phyloP scores from a whole-genome alignment of 495 filamentous ascomycete genomes.

The Melanomma pulvis-pyrius region DNA sequence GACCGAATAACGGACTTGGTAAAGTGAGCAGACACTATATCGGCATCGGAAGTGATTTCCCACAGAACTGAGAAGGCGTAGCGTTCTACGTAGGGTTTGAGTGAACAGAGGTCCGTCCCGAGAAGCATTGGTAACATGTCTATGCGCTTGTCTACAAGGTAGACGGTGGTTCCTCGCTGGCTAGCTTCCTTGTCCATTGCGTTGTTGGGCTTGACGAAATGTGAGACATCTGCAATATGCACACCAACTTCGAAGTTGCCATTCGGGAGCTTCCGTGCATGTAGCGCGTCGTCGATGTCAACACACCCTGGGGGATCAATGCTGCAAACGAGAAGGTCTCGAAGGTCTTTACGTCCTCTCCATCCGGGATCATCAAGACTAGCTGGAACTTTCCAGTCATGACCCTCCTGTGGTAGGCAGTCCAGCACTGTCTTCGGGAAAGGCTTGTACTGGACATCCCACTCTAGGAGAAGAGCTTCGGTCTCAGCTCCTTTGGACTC shows the following conservation, averaged over 20 bases:
- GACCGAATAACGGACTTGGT: conserved; percentile 98
- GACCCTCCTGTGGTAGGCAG: conserved; percentile 87
- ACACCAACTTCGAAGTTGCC: conserved; percentile 96
- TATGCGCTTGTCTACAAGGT: conserved; percentile 97
- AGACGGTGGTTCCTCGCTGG: conserved; percentile 92
- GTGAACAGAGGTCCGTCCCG: conserved; percentile 92
- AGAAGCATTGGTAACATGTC: conserved; percentile 97
- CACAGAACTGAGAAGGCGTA: conserved; percentile 95
- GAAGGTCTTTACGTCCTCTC: conserved; percentile 78
- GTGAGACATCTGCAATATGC: conserved; percentile 98
- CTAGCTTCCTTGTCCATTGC: conserved; percentile 96
- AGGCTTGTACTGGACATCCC: conserved; percentile 95
- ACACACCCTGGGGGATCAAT: conserved; percentile 96
- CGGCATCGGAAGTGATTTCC: conserved; percentile 84
- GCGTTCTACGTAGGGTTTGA: conserved; percentile 96
- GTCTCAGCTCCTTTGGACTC: conserved; percentile 96
- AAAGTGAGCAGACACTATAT: conserved; percentile 79
- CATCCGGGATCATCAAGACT: conserved; percentile 79
- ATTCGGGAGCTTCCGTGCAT: conserved; percentile 81
- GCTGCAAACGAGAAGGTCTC: conserved; percentile 88
- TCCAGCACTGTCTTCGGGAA: conserved; percentile 95
- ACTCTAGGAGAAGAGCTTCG: conserved; percentile 90
- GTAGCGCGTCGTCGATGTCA: conserved; percentile 97
- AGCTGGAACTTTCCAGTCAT: conserved; percentile 87
- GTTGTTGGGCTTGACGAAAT: conserved; percentile 96